A percentile compares a stretch with the other conserved stretches of the same genome.
Conservation (phyloP, 2,329 filamentous ascomycete species). For the Fusarium keratoplasticum region DNA sequence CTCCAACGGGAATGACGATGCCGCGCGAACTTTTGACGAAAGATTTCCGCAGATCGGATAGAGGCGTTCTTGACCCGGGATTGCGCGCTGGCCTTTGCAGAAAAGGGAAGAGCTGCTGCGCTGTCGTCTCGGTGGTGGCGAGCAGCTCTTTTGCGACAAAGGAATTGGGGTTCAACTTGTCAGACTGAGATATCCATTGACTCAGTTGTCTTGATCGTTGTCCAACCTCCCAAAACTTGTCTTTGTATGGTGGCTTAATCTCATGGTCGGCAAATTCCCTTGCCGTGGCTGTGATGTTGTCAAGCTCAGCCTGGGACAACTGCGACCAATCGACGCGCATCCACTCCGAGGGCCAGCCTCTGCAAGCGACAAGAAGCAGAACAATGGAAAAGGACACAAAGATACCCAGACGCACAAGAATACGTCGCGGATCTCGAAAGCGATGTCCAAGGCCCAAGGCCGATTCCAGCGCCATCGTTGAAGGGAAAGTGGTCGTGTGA, state of each 20-base stretch:
- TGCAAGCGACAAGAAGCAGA: no score
- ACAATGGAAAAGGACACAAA: no score
- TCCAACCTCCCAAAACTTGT: conserved; percentile 47
- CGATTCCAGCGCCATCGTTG: no score
- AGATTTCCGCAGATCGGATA: conserved; percentile 42
- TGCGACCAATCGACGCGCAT: background rate
- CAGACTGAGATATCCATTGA: conserved; percentile 21
- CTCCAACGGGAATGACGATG: conserved; percentile 50
- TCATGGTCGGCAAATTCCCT: conserved; percentile 37
- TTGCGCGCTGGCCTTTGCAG: conserved; percentile 18
- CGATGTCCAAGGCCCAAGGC: no score
- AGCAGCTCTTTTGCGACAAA: background rate
- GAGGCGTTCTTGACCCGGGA: conserved; percentile 19
- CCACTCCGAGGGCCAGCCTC: conserved; percentile 5
- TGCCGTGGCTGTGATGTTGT: background rate
- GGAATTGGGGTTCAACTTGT: background rate
- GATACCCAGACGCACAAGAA: no score
- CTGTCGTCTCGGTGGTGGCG: conserved; percentile 11
- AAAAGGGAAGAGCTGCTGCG: conserved; percentile 41
- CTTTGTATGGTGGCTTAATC: conserved; percentile 43
- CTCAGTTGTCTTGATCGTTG: conserved; percentile 32
- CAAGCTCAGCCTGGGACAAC: background rate
- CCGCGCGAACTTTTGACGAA: conserved; percentile 32
- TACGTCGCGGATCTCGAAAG: no score
- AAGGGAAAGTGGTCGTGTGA: no score